Evolutionary conservation across 768 basidiomycete species (phyloP), one percentile per base, ranked within the genome.

Genomic region (Suillus spraguei): DNA sequence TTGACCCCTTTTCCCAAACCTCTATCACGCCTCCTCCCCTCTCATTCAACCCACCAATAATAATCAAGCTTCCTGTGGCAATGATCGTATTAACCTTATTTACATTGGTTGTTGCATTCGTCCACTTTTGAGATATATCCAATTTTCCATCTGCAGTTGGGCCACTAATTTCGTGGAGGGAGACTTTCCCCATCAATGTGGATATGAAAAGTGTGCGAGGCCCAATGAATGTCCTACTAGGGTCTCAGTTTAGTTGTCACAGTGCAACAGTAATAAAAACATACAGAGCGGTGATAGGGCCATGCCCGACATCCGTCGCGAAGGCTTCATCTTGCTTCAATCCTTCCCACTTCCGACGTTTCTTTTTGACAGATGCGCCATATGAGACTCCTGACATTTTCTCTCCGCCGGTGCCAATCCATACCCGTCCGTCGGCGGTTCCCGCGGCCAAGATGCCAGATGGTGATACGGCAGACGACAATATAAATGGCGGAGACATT

Each of bases 361-460:
- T 86, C 75, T 86, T 88, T 70, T 81, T 76, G 46, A 70, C 70
- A 28, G 60, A 36, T 16, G 66, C 49, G 44, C 62, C 59, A 22
- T 65, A 65, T 8, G 63, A 66, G 39, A 62, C 60, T 56, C 14
- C 68, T 44, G 63, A 64, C 52, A 49, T 61, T 69, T 85, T 90
- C 70, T 88, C 87, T 7, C 89, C 91, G 4, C 91, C 86, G 11
- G 82, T 81, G 14, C 91, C 90, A 32, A 92, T 67, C 80, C 86
- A 87, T 5, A 94, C 69, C 44, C 85, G 84, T 4, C 92, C 92
- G 70, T 94, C 90, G 10, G 91, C 92, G 1, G 87, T 90, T 6
- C 90, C 87, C 7, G 85, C 89, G 16, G 87, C 90, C 20, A 93
- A 70, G 38, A 87, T 70, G 0, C 89, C 91, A 5, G 77, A 80